phyloP scores from a whole-genome alignment of 345 rosid species.

The Melaleuca alternifolia region DNA sequence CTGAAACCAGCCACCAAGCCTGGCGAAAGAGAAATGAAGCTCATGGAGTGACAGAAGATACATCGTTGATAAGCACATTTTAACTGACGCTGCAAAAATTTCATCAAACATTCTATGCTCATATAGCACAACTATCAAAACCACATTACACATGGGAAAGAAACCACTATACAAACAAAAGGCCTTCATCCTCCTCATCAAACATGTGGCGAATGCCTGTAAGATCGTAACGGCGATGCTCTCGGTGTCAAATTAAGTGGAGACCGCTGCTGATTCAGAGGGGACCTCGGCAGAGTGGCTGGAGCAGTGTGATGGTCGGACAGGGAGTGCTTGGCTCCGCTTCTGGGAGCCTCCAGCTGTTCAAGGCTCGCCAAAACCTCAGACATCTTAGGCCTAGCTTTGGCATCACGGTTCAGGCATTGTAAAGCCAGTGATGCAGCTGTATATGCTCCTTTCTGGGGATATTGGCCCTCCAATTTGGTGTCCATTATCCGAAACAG shows the following conservation, averaged over 20 bases:
- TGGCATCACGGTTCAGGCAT: constrained; percentile 57
- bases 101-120: background rate
- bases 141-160: background rate
- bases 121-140: background rate
- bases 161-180: background rate
- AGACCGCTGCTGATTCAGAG: constrained; percentile 42
- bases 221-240: constrained; percentile 54
- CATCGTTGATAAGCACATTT: background rate
- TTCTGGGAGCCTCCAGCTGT: background rate
- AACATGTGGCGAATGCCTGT: constrained; percentile 44
- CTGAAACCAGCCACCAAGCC: background rate
- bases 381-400: constrained; percentile 80
- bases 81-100: background rate
- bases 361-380: constrained; percentile 65
- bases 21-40: background rate
- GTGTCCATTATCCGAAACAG: constrained; percentile 94
- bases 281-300: constrained; percentile 37
- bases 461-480: constrained; percentile 87
- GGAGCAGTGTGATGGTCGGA: constrained; percentile 20
- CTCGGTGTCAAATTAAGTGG: constrained; percentile 38
- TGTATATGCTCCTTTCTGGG: constrained; percentile 70
- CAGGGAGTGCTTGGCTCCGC: constrained; percentile 8
- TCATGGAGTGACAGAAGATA: background rate
- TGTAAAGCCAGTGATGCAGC: constrained; percentile 75
- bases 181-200: constrained; percentile 12